These are phyloP conservation scores for Starmerella vitae DNA, from an alignment of 805 yeast species.

Conservation along the genomic window DNA sequence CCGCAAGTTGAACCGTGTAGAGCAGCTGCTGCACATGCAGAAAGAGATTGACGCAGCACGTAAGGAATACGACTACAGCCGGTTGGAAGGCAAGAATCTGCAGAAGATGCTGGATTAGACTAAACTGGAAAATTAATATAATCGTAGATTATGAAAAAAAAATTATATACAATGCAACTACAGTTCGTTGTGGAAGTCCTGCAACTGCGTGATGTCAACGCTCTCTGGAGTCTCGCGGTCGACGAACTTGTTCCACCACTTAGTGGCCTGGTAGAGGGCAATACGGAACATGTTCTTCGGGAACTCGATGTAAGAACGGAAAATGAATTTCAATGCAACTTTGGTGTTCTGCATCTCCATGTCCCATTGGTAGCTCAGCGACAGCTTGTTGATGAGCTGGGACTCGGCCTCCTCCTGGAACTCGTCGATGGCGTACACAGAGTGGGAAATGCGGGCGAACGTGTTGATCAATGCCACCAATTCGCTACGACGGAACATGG, in stretches of 20 bases:
- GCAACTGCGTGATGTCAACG: slow-evolving; percentile 1
- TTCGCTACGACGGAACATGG: slow-evolving; percentile 62
- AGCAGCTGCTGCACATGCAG: slow-evolving; percentile 47
- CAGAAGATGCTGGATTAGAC: slow-evolving; percentile 22
- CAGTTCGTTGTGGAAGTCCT: slow-evolving; percentile 8
- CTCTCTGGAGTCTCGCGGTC: slow-evolving; percentile 31
- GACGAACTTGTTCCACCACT: slow-evolving; percentile 61
- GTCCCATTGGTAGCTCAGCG: slow-evolving; percentile 34
- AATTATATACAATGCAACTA: too few relatives aligned
- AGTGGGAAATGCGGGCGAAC: slow-evolving; percentile 79
- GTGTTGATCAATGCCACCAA: slow-evolving; percentile 84
- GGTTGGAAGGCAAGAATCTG: slow-evolving; percentile 34
- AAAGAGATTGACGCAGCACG: slow-evolving; percentile 52
- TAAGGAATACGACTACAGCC: slow-evolving; percentile 47
- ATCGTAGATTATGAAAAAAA: too few relatives aligned
- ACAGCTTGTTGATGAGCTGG: slow-evolving; percentile 11
- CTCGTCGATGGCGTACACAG: slow-evolving; percentile 57
- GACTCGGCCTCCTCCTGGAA: slow-evolving; percentile 33
- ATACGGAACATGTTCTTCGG: slow-evolving; percentile 50
- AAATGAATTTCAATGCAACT: slow-evolving; percentile 52
- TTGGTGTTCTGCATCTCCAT: slow-evolving; percentile 40
- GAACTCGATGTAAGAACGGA: slow-evolving; percentile 50
- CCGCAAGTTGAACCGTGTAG: slow-evolving; percentile 53
- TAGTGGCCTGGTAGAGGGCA: slow-evolving; percentile 36
- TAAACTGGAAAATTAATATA: background rate